Percentiles rank a stretch among this genome's conserved stretches.
phyloP scores from a whole-genome alignment of 2,329 filamentous ascomycete species.

The Botrytis medusae region DNA sequence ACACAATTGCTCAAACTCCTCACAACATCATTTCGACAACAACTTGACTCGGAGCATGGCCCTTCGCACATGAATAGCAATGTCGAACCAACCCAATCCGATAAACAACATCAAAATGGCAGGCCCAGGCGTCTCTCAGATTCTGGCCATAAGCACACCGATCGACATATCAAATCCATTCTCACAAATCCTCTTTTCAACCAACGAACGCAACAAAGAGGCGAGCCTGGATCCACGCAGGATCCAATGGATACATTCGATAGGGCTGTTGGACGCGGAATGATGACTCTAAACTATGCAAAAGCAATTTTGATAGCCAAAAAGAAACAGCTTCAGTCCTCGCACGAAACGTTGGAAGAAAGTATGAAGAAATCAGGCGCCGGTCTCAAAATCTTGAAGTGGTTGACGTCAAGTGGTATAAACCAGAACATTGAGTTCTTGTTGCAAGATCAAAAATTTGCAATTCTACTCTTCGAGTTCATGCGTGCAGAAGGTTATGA shows the following conservation, averaged over 20 bases:
- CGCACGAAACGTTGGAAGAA: conserved; percentile 27
- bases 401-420: conserved; percentile 36
- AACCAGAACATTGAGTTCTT: conserved; percentile 34
- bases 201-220: neutral
- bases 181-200: conserved; percentile 51
- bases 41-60: conserved; percentile 58
- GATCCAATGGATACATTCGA: conserved; percentile 39
- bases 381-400: conserved; percentile 37
- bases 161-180: conserved; percentile 50
- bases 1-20: conserved; percentile 59
- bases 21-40: conserved; percentile 61
- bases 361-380: conserved; percentile 37
- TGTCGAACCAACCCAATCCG: neutral
- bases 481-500: conserved; percentile 38
- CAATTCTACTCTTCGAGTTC: conserved; percentile 34
- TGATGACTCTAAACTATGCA: conserved; percentile 37
- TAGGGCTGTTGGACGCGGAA: conserved; percentile 36
- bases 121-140: conserved; percentile 29
- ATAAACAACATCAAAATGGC: conserved; percentile 18
- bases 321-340: conserved; percentile 29
- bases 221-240: neutral
- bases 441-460: conserved; percentile 27
- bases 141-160: conserved; percentile 37
- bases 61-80: conserved; percentile 36
- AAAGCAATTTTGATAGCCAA: conserved; percentile 31